Evolutionary conservation across 1,139 yeast species (phyloP).

Genomic region (Lodderomyces margitis): DNA sequence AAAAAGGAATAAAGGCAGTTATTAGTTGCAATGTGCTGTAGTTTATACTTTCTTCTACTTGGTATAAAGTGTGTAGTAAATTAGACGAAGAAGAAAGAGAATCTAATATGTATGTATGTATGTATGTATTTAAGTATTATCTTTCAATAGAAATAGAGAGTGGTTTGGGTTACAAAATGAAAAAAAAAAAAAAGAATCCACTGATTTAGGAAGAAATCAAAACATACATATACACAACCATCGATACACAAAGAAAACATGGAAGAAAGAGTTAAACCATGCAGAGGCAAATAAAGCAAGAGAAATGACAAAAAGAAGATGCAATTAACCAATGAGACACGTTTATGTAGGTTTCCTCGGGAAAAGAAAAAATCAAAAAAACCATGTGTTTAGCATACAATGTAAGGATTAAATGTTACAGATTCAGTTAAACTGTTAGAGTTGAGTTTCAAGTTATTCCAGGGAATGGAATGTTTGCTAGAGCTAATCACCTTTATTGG

Average conservation of each 20-base stretch:
- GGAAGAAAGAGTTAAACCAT: neutral
- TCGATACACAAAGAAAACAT: neutral
- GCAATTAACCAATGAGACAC: neutral
- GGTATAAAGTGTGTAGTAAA: no score
- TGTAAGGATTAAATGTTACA: no score
- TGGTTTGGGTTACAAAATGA: neutral
- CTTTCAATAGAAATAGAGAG: no score
- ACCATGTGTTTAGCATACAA: neutral
- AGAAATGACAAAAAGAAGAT: neutral
- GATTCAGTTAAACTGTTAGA: no score
- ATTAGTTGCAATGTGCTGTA: no score
- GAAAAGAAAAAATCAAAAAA: neutral
- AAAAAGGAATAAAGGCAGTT: no score
- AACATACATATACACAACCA: no score
- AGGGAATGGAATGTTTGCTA: no score
- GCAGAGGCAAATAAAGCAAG: neutral
- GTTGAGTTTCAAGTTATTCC: no score
- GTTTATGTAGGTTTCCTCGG: neutral
- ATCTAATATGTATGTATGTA: neutral
- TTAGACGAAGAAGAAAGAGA: neutral
- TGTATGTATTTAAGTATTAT: neutral
- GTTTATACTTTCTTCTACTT: no score
- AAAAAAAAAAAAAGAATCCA: neutral
- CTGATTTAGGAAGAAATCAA: slow-evolving; percentile 3
- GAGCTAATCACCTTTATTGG: no score